These are phyloP conservation scores for Hyaloraphidium curvatum DNA, from an alignment of 192 early-diverging fungal species.

Conservation along the genomic window DNA sequence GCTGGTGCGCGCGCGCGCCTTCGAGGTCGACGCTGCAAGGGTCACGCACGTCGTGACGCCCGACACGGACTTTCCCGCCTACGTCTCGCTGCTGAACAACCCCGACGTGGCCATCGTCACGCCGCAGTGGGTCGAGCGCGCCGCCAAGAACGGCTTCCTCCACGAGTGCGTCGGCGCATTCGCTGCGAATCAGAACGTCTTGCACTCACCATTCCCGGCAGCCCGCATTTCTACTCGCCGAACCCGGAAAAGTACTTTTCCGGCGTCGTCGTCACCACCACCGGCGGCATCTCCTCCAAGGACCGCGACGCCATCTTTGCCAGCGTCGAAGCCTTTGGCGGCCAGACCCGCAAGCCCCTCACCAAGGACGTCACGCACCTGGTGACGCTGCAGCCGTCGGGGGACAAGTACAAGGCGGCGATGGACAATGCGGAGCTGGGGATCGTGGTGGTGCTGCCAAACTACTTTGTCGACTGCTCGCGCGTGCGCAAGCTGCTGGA, in stretches of 20 bases:
- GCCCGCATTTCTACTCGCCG: conserved; percentile 15
- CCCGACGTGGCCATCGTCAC: no score
- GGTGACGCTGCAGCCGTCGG: conserved; percentile 8
- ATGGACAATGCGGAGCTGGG: background rate
- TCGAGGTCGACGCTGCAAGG: no score
- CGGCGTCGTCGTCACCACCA: conserved; percentile 19
- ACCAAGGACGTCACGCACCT: conserved; percentile 22
- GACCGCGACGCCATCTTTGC: conserved; percentile 21
- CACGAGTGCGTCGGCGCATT: no score
- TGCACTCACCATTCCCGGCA: conserved; percentile 4
- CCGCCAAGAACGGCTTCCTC: no score
- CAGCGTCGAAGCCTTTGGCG: conserved; percentile 11
- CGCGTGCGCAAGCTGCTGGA: background rate
- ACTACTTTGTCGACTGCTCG: background rate
- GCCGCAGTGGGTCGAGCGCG: no score
- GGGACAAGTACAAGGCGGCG: background rate
- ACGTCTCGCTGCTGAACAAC: no score
- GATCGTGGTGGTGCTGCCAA: background rate
- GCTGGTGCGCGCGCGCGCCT: no score
- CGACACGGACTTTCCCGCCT: no score
- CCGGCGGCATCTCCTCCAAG: conserved; percentile 12
- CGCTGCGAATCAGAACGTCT: no score
- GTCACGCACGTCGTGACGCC: no score
- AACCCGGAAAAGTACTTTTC: conserved; percentile 24
- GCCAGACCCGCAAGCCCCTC: conserved; percentile 14